Conservation (phyloP, 768 basidiomycete genomes). For the Lactarius vividus region DNA sequence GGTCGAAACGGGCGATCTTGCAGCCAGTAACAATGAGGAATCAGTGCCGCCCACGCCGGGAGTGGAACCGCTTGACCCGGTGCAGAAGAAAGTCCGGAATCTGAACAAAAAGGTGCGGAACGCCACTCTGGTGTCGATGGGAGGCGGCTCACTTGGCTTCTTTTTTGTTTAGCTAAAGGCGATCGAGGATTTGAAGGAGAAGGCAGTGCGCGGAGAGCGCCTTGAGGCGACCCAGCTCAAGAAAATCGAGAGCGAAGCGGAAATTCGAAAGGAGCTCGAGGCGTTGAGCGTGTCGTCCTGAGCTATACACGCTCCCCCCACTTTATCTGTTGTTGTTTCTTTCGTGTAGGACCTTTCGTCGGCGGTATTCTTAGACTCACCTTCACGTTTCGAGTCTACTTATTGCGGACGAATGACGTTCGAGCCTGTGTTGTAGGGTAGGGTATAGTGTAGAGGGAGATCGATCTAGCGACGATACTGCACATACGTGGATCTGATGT, state of each 20-base stretch:
- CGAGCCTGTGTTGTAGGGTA: background rate
- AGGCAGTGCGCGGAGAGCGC: slow-evolving; percentile 83
- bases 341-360: background rate
- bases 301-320: background rate
- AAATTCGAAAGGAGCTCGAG: slow-evolving; percentile 78
- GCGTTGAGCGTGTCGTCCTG: slow-evolving; percentile 29
- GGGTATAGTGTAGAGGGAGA: background rate
- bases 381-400: background rate
- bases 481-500: background rate
- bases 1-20: slow-evolving; percentile 29
- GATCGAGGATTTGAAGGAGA: slow-evolving; percentile 97
- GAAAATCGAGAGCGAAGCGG: slow-evolving; percentile 92
- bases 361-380: background rate
- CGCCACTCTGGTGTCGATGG: background rate
- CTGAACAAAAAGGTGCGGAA: slow-evolving; percentile 86
- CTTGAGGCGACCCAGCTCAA: slow-evolving; percentile 93
- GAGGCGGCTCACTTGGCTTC: background rate
- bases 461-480: background rate
- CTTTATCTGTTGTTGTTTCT: background rate
- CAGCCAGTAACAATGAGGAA: slow-evolving; percentile 25
- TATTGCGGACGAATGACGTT: background rate
- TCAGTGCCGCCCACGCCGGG: slow-evolving; percentile 55
- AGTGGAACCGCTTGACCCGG: slow-evolving; percentile 64
- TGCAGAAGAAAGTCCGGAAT: slow-evolving; percentile 92
- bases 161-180: slow-evolving; percentile 75